Evolutionary conservation across 768 basidiomycete species (phyloP).

Genomic region (Pleurotus salmoneostramineus): DNA sequence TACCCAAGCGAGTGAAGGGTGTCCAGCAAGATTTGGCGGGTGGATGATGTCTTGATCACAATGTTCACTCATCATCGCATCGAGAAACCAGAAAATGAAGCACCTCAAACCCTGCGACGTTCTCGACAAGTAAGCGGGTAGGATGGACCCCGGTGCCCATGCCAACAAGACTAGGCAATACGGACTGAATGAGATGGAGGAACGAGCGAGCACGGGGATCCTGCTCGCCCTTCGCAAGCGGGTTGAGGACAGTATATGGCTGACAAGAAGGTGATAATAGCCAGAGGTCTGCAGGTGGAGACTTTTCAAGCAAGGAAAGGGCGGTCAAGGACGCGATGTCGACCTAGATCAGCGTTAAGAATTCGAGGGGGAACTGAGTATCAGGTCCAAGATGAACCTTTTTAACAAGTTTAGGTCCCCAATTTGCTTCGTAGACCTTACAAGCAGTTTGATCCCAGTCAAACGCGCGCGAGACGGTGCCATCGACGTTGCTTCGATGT

Average conservation of each 20-base stretch:
- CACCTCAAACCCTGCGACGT: conserved; percentile 84
- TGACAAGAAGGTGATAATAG: conserved; percentile 81
- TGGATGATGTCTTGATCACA: conserved; percentile 53
- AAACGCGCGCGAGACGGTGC: conserved; percentile 59
- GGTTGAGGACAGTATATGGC: conserved; percentile 79
- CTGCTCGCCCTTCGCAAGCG: conserved; percentile 59
- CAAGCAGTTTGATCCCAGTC: conserved; percentile 82
- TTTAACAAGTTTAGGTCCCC: conserved; percentile 39
- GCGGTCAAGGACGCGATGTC: conserved; percentile 63
- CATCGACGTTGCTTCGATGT: conserved; percentile 41
- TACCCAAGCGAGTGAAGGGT: conserved; percentile 56
- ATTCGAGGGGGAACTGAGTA: too few species aligned
- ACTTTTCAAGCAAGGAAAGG: conserved; percentile 28
- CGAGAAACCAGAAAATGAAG: conserved; percentile 4
- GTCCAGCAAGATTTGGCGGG: conserved; percentile 51
- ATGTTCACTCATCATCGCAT: conserved; percentile 3
- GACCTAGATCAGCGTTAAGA: conserved; percentile 26
- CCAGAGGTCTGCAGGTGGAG: conserved; percentile 60
- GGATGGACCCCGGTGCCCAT: conserved; percentile 40
- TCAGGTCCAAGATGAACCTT: conserved; percentile 36
- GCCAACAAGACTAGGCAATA: conserved; percentile 56
- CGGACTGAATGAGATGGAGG: conserved; percentile 58
- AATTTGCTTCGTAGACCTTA: conserved; percentile 64
- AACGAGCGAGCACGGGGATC: conserved; percentile 80
- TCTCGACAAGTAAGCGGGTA: conserved; percentile 64